A percentile compares a stretch with the other conserved stretches of the same genome.
phyloP scores from a whole-genome alignment of 805 yeast genomes.

The Kluyveromyces siamensis region DNA sequence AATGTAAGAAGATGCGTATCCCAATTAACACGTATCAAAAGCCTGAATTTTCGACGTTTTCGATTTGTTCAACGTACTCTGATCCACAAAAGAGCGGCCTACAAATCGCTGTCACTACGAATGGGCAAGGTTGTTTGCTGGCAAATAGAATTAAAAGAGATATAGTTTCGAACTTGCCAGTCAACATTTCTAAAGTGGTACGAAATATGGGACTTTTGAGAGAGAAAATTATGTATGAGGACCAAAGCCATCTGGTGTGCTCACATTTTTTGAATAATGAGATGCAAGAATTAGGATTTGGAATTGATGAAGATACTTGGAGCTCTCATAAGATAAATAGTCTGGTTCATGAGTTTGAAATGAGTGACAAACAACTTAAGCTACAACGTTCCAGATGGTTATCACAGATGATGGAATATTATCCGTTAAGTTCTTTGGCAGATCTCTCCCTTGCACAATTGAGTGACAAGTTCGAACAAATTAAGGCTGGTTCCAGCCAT shows the following conservation, averaged over 20 bases:
- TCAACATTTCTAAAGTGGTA: conserved; percentile 61
- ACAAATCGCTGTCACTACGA: conserved; percentile 76
- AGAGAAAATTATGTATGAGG: conserved; percentile 43
- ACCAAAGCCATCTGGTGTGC: conserved; percentile 20
- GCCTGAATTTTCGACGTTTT: conserved; percentile 64
- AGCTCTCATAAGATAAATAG: conserved; percentile 51
- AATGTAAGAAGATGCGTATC: conserved; percentile 55
- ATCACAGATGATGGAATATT: conserved; percentile 84
- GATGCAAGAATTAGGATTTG: conserved; percentile 28
- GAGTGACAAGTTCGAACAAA: conserved; percentile 6
- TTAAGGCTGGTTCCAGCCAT: not conserved
- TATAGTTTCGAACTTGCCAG: conserved; percentile 54
- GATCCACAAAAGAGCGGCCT: conserved; percentile 52
- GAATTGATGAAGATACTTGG: conserved; percentile 59
- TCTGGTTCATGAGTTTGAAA: conserved; percentile 51
- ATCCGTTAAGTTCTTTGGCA: conserved; percentile 61
- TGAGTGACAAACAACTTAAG: conserved; percentile 42
- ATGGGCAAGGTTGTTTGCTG: conserved; percentile 82
- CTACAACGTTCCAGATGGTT: conserved; percentile 71
- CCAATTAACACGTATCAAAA: conserved; percentile 77
- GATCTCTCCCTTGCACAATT: conserved; percentile 41
- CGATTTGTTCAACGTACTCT: conserved; percentile 59
- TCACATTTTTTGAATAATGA: conserved; percentile 6
- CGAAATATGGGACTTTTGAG: conserved; percentile 61
- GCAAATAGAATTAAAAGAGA: conserved; percentile 77